Evolutionary conservation across 2,329 filamentous ascomycete genomes (phyloP).

Genomic region (Cercospora janseana): DNA sequence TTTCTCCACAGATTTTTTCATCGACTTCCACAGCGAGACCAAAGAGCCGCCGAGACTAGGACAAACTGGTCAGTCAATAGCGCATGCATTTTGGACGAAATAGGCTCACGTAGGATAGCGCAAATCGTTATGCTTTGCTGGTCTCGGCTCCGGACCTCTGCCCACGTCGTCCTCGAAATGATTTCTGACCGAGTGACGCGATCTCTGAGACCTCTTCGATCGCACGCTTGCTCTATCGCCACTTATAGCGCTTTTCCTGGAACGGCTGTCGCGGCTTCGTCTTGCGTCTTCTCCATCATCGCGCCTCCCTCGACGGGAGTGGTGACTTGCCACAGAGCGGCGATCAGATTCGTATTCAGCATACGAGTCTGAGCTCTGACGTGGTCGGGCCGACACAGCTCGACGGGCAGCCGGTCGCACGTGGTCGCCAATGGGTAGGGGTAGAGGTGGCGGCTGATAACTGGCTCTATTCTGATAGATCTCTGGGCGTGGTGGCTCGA

Average conservation of each 20-base stretch:
- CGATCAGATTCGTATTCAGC: conserved; percentile 4
- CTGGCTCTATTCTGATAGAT: conserved; percentile 7
- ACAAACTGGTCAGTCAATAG: background rate
- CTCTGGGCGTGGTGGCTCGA: conserved; percentile 8
- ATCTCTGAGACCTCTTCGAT: background rate
- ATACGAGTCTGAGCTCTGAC: conserved; percentile 12
- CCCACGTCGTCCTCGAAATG: conserved; percentile 13
- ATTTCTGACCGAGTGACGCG: conserved; percentile 7
- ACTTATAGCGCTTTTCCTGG: background rate
- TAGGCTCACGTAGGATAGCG: conserved; percentile 8
- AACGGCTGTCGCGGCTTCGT: background rate
- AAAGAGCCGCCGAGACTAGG: conserved; percentile 24
- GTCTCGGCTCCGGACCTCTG: background rate
- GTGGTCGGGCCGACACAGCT: conserved; percentile 3
- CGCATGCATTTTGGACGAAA: background rate
- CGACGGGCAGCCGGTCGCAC: conserved; percentile 1
- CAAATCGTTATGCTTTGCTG: background rate
- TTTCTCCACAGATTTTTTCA: conserved; percentile 19
- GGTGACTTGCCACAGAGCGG: conserved; percentile 8
- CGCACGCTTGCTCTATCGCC: conserved; percentile 3
- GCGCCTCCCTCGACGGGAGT: background rate
- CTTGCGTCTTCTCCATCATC: background rate
- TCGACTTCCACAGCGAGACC: conserved; percentile 19
- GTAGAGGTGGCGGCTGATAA: conserved; percentile 8
- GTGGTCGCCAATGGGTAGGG: conserved; percentile 13